Conservation (phyloP, 2,329 filamentous ascomycete species). For the Venturia asperata region DNA sequence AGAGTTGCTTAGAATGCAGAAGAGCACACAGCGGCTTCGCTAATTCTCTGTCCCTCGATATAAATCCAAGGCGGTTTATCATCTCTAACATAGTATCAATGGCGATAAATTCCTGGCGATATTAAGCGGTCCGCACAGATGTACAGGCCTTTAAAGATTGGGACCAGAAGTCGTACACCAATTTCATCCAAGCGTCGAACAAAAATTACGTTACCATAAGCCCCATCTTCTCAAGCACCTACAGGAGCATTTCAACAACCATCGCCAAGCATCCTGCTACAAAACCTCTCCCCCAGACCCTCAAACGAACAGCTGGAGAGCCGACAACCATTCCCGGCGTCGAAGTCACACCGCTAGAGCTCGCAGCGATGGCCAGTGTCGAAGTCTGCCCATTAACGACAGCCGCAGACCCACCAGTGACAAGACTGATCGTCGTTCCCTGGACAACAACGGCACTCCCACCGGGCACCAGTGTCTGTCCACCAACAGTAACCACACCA, state of each 20-base stretch:
- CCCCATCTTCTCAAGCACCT: neutral
- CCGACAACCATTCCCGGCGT: neutral
- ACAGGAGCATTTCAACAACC: neutral
- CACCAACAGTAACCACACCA: constrained; percentile 19
- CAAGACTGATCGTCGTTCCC: constrained; percentile 14
- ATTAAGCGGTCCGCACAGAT: too few species aligned
- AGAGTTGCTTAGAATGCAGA: too few species aligned
- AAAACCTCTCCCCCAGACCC: neutral
- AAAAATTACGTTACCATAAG: constrained; percentile 6
- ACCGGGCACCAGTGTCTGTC: constrained; percentile 19
- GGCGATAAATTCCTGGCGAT: too few species aligned
- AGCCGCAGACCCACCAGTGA: constrained; percentile 6
- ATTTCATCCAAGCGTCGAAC: neutral
- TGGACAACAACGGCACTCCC: constrained; percentile 15
- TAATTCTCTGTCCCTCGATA: too few species aligned
- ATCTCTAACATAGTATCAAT: too few species aligned
- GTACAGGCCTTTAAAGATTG: too few species aligned
- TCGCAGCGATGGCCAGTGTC: constrained; percentile 5
- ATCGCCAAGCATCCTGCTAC: neutral
- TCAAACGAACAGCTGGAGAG: neutral
- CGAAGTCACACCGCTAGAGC: neutral
- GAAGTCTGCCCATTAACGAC: constrained; percentile 14
- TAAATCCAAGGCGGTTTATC: too few species aligned
- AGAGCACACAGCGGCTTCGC: too few species aligned
- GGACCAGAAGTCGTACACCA: neutral